These are phyloP conservation scores for Torulaspora delbrueckii DNA, from an alignment of 805 yeast genomes.

Conservation along the genomic window DNA sequence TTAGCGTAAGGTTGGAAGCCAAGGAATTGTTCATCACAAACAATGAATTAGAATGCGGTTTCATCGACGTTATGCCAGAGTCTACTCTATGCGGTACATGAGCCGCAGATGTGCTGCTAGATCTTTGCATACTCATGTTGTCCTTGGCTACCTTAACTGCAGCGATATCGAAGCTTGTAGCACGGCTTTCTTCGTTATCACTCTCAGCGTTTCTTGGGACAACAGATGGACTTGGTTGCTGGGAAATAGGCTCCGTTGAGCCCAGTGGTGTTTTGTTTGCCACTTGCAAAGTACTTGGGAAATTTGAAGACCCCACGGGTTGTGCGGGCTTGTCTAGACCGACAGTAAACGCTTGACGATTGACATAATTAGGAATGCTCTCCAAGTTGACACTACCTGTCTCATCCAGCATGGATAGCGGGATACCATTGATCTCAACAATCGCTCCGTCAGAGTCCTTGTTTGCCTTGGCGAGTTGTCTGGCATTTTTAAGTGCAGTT, in stretches of 20 bases:
- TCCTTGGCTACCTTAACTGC: constrained; percentile 1
- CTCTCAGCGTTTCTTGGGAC: constrained; percentile 1
- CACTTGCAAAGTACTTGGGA: background rate
- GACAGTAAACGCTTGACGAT: background rate
- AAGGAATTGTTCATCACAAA: constrained; percentile 20
- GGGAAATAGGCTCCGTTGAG: constrained; percentile 1
- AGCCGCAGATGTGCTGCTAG: constrained; percentile 10
- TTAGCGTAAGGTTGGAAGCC: constrained; percentile 14
- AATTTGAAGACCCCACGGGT: background rate
- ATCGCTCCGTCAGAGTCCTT: constrained; percentile 30
- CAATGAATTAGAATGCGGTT: constrained; percentile 11
- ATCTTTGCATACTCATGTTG: constrained; percentile 11
- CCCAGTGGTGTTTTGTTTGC: background rate
- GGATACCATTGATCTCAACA: constrained; percentile 63
- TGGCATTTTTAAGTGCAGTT: constrained; percentile 50
- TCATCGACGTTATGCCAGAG: constrained; percentile 1
- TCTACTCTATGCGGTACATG: background rate
- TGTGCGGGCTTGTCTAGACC: background rate
- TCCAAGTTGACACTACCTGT: constrained; percentile 57
- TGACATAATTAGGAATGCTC: background rate
- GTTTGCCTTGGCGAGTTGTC: constrained; percentile 24
- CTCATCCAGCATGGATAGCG: constrained; percentile 67
- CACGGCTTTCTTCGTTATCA: constrained; percentile 1
- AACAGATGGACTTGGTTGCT: constrained; percentile 2
- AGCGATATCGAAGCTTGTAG: background rate